phyloP scores from a whole-genome alignment of 257 asterid species.

The Jacaranda mimosifolia region DNA sequence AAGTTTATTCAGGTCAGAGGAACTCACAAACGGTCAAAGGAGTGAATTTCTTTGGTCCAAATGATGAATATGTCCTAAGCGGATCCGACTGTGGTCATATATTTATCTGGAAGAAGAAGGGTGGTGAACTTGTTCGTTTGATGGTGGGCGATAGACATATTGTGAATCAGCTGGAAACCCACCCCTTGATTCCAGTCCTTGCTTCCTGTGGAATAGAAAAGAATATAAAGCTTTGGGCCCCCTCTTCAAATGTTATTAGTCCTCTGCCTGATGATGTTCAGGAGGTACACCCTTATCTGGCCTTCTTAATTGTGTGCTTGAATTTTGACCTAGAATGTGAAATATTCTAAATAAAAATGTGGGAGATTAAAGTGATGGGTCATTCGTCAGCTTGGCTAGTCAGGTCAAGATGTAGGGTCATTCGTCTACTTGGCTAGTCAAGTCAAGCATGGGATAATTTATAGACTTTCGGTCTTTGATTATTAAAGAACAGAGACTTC shows the following conservation, averaged over 20 bases:
- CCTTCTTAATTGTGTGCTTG: background rate
- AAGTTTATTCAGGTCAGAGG: constrained; percentile 70
- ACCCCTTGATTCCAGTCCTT: constrained; percentile 70
- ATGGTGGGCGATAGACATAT: constrained; percentile 73
- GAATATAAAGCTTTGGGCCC: constrained; percentile 74
- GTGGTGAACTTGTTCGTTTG: constrained; percentile 64
- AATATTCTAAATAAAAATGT: no score
- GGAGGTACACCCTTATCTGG: constrained; percentile 54
- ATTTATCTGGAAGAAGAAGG: constrained; percentile 82
- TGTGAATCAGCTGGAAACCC: constrained; percentile 72
- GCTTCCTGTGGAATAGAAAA: constrained; percentile 84
- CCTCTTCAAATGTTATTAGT: constrained; percentile 55
- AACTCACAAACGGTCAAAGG: constrained; percentile 78
- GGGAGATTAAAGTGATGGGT: no score
- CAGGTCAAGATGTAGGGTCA: no score
- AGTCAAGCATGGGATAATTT: no score
- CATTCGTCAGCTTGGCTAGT: no score
- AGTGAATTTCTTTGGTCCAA: constrained; percentile 79
- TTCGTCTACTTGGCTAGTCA: no score
- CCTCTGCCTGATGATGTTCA: constrained; percentile 67
- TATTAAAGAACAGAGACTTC: no score
- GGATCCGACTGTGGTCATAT: constrained; percentile 89
- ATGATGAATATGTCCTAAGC: constrained; percentile 70
- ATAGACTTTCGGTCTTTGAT: no score
- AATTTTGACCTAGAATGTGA: background rate